Conservation (phyloP, 257 asterid genomes). For the Paulownia fortunei region DNA sequence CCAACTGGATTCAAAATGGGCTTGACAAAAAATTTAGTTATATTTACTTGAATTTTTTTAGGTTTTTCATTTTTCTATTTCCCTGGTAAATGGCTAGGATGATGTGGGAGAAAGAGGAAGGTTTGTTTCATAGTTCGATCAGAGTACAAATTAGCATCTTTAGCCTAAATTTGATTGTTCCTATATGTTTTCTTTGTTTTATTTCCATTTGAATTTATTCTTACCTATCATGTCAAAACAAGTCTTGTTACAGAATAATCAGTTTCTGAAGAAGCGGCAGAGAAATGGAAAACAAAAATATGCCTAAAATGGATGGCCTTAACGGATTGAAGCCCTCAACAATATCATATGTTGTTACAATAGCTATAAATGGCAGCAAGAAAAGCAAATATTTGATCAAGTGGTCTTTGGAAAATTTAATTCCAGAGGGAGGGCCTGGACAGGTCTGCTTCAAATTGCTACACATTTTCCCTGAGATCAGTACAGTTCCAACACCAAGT, state of each 20-base stretch:
- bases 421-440: conserved; percentile 17
- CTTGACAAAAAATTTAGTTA: no score
- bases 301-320: background rate
- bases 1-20: no score
- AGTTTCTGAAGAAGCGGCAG: background rate
- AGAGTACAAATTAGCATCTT: background rate
- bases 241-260: background rate
- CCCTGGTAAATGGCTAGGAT: no score
- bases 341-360: conserved; percentile 11
- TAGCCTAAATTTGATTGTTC: background rate
- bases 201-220: background rate
- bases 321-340: conserved; percentile 18
- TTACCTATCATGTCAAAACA: background rate
- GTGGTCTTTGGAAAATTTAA: conserved; percentile 26
- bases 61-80: no score
- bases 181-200: background rate
- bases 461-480: conserved; percentile 30
- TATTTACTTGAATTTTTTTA: no score
- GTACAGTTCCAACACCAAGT: conserved; percentile 21
- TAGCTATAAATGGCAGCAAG: conserved; percentile 31
- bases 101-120: no score
- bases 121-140: no score
- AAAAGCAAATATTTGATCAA: conserved; percentile 27
- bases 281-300: conserved; percentile 3
- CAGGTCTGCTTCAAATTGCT: conserved; percentile 33